phyloP scores from a whole-genome alignment of 495 filamentous ascomycete genomes.

The Geoglossum glabrum region DNA sequence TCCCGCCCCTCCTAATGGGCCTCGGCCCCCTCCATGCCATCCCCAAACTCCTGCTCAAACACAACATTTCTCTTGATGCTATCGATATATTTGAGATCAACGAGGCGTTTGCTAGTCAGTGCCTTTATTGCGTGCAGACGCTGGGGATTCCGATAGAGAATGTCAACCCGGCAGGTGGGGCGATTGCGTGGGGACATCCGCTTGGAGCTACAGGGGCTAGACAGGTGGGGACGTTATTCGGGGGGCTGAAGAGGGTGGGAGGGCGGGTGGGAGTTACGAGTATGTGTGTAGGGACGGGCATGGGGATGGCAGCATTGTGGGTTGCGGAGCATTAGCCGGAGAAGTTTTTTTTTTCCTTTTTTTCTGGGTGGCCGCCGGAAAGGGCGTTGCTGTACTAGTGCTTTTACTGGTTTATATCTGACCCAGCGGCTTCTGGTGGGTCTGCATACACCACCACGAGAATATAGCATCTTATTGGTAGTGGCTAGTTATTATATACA shows the following conservation, averaged over 20 bases:
- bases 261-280: conserved; percentile 67
- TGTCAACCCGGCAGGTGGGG: conserved; percentile 94
- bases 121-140: conserved; percentile 81
- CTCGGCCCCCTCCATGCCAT: conserved; percentile 92
- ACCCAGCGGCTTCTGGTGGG: too few relatives aligned
- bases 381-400: too few relatives aligned
- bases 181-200: conserved; percentile 97
- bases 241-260: conserved; percentile 62
- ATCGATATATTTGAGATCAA: conserved; percentile 99
- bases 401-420: too few relatives aligned
- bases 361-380: too few relatives aligned
- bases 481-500: too few relatives aligned
- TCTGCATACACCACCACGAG: too few relatives aligned
- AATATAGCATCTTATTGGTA: too few relatives aligned
- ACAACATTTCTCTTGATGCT: conserved; percentile 70
- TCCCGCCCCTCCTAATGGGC: conserved; percentile 87
- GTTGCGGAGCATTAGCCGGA: conserved; percentile 6
- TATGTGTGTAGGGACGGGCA: conserved; percentile 9
- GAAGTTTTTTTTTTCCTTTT: too few relatives aligned
- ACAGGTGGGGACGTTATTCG: conserved; percentile 81
- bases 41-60: conserved; percentile 71
- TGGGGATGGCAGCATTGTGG: conserved; percentile 9
- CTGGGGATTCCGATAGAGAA: conserved; percentile 60
- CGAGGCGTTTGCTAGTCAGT: conserved; percentile 93
- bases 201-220: conserved; percentile 85